Evolutionary conservation across 148 eudicot genomes (phyloP), one percentile per base, ranked within the genome.

Genomic region (Rhododendron griersonianum): DNA sequence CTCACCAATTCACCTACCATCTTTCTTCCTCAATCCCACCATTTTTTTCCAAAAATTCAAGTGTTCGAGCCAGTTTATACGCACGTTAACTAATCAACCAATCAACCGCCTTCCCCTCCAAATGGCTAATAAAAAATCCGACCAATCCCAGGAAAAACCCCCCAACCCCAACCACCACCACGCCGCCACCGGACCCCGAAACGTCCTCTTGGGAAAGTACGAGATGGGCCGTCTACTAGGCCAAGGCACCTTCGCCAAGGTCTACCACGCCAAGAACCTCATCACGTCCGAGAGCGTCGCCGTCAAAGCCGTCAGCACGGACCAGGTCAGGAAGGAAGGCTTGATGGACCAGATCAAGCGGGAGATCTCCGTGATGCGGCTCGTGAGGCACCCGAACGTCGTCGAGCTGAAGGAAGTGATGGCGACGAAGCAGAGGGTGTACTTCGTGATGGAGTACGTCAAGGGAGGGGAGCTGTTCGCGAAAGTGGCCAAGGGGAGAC

Each of bases 201-300:
- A 90, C 83, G 84, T 86, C 4, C 83, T 94, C 2, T 91, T 92
- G n/a, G 92, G 88, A 0, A 94, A 94, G 87, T 94, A 91, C 78
- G 96, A 94, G 89, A 89, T 93, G 89, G 96, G 96, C 0, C 90
- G 90, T 81, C 37, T 89, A 19, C 84, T 94, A 78, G 96, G 96
- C 63, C 90, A 94, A 89, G 96, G 96, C 80, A 94, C 92, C 13
- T 94, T 94, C 76, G 96, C 95, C 16, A 94, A 94, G 82, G 96
- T 94, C 39, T 93, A 93, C 87, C 80, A 91, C 7, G 93, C 86
- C 2, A 91, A 83, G 73, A 89, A 93, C 80, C 83, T 91, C 8
- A n/a, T 2, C 0, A 90, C 95, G 0, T 63, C 61, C 21, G 80
- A 76, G 8, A 41, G 80, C 13, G 80, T 76, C 25, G 80, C 80